A percentile compares a stretch with the other conserved stretches of the same genome.
phyloP scores from a whole-genome alignment of 192 early-diverging fungal genomes.

The Backusella morwellensis region DNA sequence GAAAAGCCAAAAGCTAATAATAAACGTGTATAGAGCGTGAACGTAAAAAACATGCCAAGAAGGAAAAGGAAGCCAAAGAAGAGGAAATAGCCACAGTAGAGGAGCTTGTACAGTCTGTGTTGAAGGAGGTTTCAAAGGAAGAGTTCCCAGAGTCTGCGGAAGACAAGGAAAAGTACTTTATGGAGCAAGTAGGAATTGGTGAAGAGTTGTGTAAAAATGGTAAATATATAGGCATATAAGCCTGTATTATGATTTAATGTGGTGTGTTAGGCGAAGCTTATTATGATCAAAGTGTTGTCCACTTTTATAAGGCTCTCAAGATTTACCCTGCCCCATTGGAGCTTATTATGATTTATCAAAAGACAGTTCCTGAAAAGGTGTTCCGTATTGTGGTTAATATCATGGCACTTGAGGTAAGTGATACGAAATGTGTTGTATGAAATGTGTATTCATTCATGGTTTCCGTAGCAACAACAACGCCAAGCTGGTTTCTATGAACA shows the following conservation, averaged over 20 bases:
- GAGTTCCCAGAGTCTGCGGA: slow-evolving; percentile 73
- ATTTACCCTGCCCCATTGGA: slow-evolving; percentile 95
- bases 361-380: slow-evolving; percentile 84
- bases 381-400: slow-evolving; percentile 88
- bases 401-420: slow-evolving; percentile 77
- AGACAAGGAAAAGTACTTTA: slow-evolving; percentile 89
- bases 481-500: slow-evolving; percentile 78
- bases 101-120: slow-evolving; percentile 53
- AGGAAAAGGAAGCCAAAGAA: slow-evolving; percentile 41
- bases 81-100: slow-evolving; percentile 35
- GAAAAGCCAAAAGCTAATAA: not conserved
- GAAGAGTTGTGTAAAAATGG: slow-evolving; percentile 77
- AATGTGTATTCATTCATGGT: not conserved
- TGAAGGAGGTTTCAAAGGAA: slow-evolving; percentile 63
- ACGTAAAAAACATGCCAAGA: slow-evolving; percentile 64
- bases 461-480: slow-evolving; percentile 55
- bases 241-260: not conserved
- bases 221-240: slow-evolving; percentile 25
- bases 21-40: slow-evolving; percentile 44
- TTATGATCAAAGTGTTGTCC: slow-evolving; percentile 77
- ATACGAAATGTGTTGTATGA: not conserved
- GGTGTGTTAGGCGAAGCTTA: slow-evolving; percentile 39
- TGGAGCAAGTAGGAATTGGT: slow-evolving; percentile 83
- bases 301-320: slow-evolving; percentile 90
- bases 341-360: slow-evolving; percentile 93